A percentile compares a stretch with the other conserved stretches of the same genome.
Evolutionary conservation across 2,329 filamentous ascomycete species (phyloP).

Genomic region (Leptodontidium sp.): DNA sequence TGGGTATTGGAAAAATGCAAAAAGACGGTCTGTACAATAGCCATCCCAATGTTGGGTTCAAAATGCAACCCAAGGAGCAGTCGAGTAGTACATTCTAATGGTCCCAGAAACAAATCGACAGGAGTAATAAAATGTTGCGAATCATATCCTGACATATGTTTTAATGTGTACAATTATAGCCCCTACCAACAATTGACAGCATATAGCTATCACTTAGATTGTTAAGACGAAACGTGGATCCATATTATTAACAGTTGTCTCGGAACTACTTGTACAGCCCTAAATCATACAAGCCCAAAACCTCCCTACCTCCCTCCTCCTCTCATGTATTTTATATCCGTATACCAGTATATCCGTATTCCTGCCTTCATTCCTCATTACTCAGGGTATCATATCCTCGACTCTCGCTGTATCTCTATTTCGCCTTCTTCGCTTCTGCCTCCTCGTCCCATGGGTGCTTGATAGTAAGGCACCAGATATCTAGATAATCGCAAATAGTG

Average conservation of each 20-base stretch:
- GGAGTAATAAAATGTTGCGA: too few species aligned
- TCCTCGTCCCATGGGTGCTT: conserved; percentile 73
- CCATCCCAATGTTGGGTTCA: too few species aligned
- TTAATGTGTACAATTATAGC: too few species aligned
- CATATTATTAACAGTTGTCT: background rate
- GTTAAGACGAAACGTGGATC: too few species aligned
- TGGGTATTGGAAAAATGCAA: too few species aligned
- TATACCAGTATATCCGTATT: background rate
- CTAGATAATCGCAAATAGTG: conserved; percentile 96
- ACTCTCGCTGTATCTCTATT: conserved; percentile 25
- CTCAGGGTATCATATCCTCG: conserved; percentile 13
- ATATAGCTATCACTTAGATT: too few species aligned
- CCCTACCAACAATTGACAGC: too few species aligned
- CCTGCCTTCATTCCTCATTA: background rate
- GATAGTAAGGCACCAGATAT: conserved; percentile 98
- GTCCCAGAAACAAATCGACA: too few species aligned
- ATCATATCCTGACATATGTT: too few species aligned
- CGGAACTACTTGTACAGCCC: background rate
- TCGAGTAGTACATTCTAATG: too few species aligned
- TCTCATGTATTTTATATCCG: background rate
- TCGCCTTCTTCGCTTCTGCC: conserved; percentile 45
- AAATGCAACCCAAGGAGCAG: too few species aligned
- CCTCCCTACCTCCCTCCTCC: background rate
- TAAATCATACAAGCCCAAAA: background rate
- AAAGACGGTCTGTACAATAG: too few species aligned